Evolutionary conservation across 768 basidiomycete genomes (phyloP).

Genomic region (Suillus luteus): DNA sequence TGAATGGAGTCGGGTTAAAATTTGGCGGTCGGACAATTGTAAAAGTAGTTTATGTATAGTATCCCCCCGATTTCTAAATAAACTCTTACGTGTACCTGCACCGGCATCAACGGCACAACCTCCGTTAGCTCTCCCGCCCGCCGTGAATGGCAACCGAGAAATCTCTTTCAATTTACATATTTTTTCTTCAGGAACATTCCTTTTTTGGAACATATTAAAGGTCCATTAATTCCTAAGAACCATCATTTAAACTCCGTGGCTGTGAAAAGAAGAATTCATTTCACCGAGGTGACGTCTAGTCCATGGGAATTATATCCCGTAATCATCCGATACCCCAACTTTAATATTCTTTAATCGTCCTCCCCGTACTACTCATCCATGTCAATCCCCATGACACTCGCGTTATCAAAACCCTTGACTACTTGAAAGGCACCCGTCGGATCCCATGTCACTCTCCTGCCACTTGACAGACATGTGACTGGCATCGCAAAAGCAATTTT

Average conservation of each 20-base stretch:
- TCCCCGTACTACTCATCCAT: too few relatives aligned
- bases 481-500: not conserved
- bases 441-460: not conserved
- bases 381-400: too few relatives aligned
- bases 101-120: slow-evolving; percentile 1
- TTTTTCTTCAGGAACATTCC: slow-evolving; percentile 11
- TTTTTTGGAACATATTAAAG: slow-evolving; percentile 8
- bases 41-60: not conserved
- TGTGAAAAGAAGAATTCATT: slow-evolving; percentile 16
- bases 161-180: not conserved
- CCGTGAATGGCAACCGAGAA: slow-evolving; percentile 11
- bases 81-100: slow-evolving; percentile 7
- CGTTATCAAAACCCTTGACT: too few relatives aligned
- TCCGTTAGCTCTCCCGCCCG: not conserved
- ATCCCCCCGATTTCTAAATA: slow-evolving; percentile 7
- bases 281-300: not conserved
- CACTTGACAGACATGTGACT: slow-evolving; percentile 6
- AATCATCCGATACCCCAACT: slow-evolving; percentile 5
- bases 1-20: slow-evolving; percentile 3
- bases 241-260: slow-evolving; percentile 16
- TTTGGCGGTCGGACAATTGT: not conserved
- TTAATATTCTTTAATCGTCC: not conserved
- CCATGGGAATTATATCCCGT: slow-evolving; percentile 13
- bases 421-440: not conserved
- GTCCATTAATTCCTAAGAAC: slow-evolving; percentile 15